Base-by-base conservation (phyloP, 495 filamentous ascomycete genomes). In the Chlorociboria aeruginascens region DNA sequence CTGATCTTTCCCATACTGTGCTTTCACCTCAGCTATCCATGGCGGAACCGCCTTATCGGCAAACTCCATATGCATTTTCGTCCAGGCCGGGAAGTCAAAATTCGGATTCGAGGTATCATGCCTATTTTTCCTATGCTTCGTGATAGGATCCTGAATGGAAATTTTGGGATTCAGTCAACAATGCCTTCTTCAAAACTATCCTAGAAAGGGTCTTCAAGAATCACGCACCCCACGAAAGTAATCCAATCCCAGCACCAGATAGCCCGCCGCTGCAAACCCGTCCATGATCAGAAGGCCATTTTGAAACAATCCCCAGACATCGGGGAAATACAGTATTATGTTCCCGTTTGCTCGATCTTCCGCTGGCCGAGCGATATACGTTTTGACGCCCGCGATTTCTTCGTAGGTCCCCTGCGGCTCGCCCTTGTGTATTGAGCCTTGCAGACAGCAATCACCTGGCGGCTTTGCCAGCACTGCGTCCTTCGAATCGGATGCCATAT, bases 71-170 rank as follows among this genome's bases (percentile, higher is more conserved):
- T 69, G 67, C 53, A 67, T 69, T 34, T 40, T 49, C 40, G 59
- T 63, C 66, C 67, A 70, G 8, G 61, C 67, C 13, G 58, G 57
- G 29, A 58, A 63, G 51, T 69, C 66, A 44, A 70, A 70, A 40
- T 49, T 51, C 8, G 63, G 65, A n/a, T 68, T 45, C 32, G 59
- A 57, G 4, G 48, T 55, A 41, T 66, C 58, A 30, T 54, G 9
- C 28, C 53, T 42, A 50, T 62, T 14, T 41, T 65, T 65, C n/a
- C 62, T 51, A 44, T 70, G 66, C 31, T 66, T 68, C 58, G 57
- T 66, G 6, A 70, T 56, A 3, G 63, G 61, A 48, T 70, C 62
- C 62, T 65, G 12, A 11, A 45, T 32, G 10, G 20, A 10, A 44
- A 30, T 1, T 28, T 30, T 33, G 8, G 7, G 11, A 34, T n/a